These are phyloP conservation scores for sweet orange (Citrus sinensis) DNA, from an alignment of 345 rosid genomes.

Conservation along the genomic window DVS_A1.0 CM039162.1:421001-421500, in stretches of 20 bases:
- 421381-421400: neutral
- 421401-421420: neutral
- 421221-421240: conserved; percentile 54
- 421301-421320: conserved; percentile 77
- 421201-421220: conserved; percentile 75
- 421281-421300: conserved; percentile 66
- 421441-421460: neutral
- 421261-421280: conserved; percentile 75
- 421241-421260: conserved; percentile 66
- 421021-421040: neutral
- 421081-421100: neutral
- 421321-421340: conserved; percentile 90
- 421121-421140: neutral
- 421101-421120: neutral
- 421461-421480: neutral
- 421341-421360: conserved; percentile 60
- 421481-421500: neutral
- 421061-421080: neutral
- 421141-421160: neutral
- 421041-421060: neutral
- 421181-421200: conserved; percentile 75
- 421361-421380: conserved; percentile 63
- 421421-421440: neutral
- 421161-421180: neutral
- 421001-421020: neutral